A percentile compares a stretch with the other conserved stretches of the same genome.
These are phyloP conservation scores for Chytriomyces hyalinus DNA, from an alignment of 192 early-diverging fungal species.

Conservation along the genomic window DNA sequence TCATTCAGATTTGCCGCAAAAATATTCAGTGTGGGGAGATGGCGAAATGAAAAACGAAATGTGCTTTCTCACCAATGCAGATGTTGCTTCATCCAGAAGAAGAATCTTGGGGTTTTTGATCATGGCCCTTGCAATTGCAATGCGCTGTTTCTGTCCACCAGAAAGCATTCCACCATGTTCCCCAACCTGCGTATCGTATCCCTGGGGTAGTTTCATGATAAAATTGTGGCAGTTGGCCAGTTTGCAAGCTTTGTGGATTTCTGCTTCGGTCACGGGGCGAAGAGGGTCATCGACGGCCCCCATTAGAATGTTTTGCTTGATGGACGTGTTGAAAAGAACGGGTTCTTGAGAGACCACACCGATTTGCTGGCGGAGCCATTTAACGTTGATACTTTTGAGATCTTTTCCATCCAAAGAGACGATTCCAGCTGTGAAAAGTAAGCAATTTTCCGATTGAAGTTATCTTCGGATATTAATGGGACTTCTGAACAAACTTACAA, in stretches of 20 bases:
- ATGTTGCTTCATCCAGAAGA: constrained; percentile 64
- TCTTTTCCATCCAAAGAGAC: constrained; percentile 82
- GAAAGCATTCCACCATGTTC: constrained; percentile 73
- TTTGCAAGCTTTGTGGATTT: constrained; percentile 58
- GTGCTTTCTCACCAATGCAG: constrained; percentile 40
- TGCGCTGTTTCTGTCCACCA: constrained; percentile 94
- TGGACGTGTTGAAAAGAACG: constrained; percentile 76
- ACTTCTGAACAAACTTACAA: background rate
- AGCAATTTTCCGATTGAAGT: background rate
- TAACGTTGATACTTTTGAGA: constrained; percentile 78
- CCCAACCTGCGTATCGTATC: constrained; percentile 83
- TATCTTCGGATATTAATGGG: background rate
- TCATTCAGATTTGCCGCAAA: background rate
- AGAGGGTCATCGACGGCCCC: constrained; percentile 68
- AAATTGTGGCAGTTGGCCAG: constrained; percentile 82
- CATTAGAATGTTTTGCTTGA: constrained; percentile 82
- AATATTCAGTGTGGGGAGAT: background rate
- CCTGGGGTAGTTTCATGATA: constrained; percentile 80
- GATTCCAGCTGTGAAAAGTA: constrained; percentile 41
- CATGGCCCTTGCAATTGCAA: constrained; percentile 93
- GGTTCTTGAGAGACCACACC: constrained; percentile 94
- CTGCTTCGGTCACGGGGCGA: constrained; percentile 25
- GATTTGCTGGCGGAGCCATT: constrained; percentile 86
- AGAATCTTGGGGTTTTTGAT: constrained; percentile 86
- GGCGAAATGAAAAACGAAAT: background rate